A percentile compares a stretch with the other conserved stretches of the same genome.
phyloP scores from a whole-genome alignment of 2,329 filamentous ascomycete genomes.

The Aspergillus sclerotialis region DNA sequence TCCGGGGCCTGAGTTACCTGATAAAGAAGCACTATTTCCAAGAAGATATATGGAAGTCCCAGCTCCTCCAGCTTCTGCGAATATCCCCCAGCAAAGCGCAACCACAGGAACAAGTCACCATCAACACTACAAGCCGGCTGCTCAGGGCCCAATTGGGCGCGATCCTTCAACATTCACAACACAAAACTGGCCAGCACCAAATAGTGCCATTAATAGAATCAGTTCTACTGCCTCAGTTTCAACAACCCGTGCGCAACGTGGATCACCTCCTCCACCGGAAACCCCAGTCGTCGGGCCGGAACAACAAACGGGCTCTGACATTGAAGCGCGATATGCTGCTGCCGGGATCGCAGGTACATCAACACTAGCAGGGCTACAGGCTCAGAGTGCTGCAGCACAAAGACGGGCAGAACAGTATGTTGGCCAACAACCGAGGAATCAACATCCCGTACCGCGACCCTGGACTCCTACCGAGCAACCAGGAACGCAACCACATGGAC shows the following conservation, averaged over 20 bases:
- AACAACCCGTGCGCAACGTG: slow-evolving; percentile 83
- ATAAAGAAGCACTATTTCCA: slow-evolving; percentile 75
- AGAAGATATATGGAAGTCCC: slow-evolving; percentile 44
- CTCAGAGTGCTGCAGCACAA: slow-evolving; percentile 71
- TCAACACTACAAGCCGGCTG: slow-evolving; percentile 58
- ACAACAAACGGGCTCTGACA: slow-evolving; percentile 66
- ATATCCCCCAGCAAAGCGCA: slow-evolving; percentile 15
- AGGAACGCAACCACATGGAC: slow-evolving; percentile 78
- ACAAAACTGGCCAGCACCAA: slow-evolving; percentile 44
- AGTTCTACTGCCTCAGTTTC: slow-evolving; percentile 86
- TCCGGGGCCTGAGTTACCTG: slow-evolving; percentile 65
- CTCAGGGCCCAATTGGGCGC: slow-evolving; percentile 24
- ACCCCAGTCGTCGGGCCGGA: slow-evolving; percentile 74
- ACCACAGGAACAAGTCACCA: slow-evolving; percentile 48
- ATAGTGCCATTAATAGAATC: slow-evolving; percentile 52
- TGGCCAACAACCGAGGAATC: slow-evolving; percentile 35
- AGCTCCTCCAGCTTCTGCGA: slow-evolving; percentile 28
- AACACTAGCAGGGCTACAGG: slow-evolving; percentile 68
- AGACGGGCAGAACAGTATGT: slow-evolving; percentile 76
- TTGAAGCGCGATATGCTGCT: slow-evolving; percentile 85
- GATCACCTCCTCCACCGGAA: slow-evolving; percentile 90
- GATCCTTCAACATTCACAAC: slow-evolving; percentile 13
- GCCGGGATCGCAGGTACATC: slow-evolving; percentile 82
- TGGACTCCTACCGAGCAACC: slow-evolving; percentile 95
- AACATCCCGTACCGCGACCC: slow-evolving; percentile 51